phyloP scores from a whole-genome alignment of 108 stramenopile genomes.

The Skeletonema costatum region DNA sequence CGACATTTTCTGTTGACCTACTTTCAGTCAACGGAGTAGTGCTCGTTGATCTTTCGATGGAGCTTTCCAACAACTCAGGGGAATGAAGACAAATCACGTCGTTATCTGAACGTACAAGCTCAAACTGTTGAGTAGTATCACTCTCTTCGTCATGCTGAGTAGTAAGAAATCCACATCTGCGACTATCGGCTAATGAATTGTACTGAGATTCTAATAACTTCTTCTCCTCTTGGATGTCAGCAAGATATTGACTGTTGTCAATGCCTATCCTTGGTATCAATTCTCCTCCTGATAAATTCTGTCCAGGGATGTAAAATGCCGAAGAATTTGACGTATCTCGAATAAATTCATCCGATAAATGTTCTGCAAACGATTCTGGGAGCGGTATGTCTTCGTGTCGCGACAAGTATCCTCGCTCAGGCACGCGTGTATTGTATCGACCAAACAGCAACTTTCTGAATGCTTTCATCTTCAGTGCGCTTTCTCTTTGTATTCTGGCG shows the following conservation, averaged over 20 bases:
- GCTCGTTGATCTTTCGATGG: not conserved
- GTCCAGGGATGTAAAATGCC: slow-evolving; percentile 2
- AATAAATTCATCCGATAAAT: slow-evolving; percentile 5
- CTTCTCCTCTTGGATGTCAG: not conserved
- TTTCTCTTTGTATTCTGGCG: slow-evolving; percentile 61
- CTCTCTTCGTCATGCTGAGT: not conserved
- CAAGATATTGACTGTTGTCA: not conserved
- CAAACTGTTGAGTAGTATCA: slow-evolving; percentile 10
- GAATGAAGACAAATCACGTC: slow-evolving; percentile 12
- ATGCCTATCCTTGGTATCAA: not conserved
- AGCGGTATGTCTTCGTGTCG: slow-evolving; percentile 53
- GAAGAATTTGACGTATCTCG: slow-evolving; percentile 2
- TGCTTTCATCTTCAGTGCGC: slow-evolving; percentile 72
- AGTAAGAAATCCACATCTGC: not conserved
- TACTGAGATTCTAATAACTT: not conserved
- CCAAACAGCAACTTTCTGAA: slow-evolving; percentile 69
- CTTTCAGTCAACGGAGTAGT: not conserved
- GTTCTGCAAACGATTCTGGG: slow-evolving; percentile 46
- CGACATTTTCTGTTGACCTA: not conserved
- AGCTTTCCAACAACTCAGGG: not conserved
- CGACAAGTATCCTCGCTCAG: slow-evolving; percentile 35
- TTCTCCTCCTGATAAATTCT: slow-evolving; percentile 1
- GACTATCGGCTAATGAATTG: not conserved
- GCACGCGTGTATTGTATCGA: slow-evolving; percentile 50
- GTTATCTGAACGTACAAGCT: slow-evolving; percentile 1